A percentile compares a stretch with the other conserved stretches of the same genome.
These are phyloP conservation scores for Ogataea hybrid DNA, from an alignment of 1,139 yeast genomes.

Conservation along the genomic window DNA sequence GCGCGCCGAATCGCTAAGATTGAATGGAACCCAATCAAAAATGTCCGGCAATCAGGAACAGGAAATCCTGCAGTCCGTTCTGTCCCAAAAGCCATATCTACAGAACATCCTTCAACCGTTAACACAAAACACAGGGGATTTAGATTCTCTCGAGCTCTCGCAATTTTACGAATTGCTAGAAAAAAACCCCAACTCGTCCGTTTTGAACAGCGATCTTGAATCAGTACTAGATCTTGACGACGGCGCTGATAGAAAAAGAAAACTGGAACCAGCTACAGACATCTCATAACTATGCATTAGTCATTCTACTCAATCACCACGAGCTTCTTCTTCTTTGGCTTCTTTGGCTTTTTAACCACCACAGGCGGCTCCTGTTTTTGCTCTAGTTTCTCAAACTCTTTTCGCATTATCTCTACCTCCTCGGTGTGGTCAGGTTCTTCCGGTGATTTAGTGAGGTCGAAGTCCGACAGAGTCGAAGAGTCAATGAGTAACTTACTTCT, in stretches of 20 bases:
- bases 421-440: constrained; percentile 47
- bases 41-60: constrained; percentile 13
- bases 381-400: constrained; percentile 36
- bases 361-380: constrained; percentile 8
- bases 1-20: constrained; percentile 20
- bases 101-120: constrained; percentile 1
- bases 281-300: constrained; percentile 3
- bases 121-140: background rate
- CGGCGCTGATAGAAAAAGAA: constrained; percentile 1
- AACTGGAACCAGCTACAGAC: constrained; percentile 4
- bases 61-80: constrained; percentile 11
- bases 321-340: constrained; percentile 29
- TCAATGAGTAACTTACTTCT: constrained; percentile 44
- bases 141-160: background rate
- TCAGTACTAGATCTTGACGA: constrained; percentile 3
- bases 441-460: constrained; percentile 42
- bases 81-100: constrained; percentile 10
- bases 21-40: constrained; percentile 14
- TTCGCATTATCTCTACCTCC: constrained; percentile 53
- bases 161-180: background rate
- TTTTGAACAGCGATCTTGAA: constrained; percentile 1
- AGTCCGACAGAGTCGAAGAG: constrained; percentile 60
- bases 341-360: constrained; percentile 26
- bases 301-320: constrained; percentile 21
- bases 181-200: constrained; percentile 3